A percentile compares a stretch with the other conserved stretches of the same genome.
Evolutionary conservation across 768 basidiomycete genomes (phyloP).

Genomic region (Pleurotus pulmonarius): DNA sequence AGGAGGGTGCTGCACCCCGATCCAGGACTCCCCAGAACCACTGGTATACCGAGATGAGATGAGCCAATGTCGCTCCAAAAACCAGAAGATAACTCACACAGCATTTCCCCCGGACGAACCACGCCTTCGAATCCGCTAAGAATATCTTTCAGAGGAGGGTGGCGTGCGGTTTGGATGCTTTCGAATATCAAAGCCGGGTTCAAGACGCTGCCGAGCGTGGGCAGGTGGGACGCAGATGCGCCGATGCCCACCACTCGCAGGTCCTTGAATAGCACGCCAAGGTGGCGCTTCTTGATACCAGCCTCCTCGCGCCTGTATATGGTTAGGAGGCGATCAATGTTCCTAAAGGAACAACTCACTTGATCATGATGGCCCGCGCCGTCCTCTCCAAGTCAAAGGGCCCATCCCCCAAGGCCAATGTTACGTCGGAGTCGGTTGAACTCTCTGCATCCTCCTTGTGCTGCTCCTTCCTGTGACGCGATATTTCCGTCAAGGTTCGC

Average conservation of each 20-base stretch:
- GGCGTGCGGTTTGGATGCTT: conserved; percentile 40
- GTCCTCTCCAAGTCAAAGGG: conserved; percentile 27
- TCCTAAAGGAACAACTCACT: conserved; percentile 15
- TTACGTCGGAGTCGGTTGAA: conserved; percentile 15
- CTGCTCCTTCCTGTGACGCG: conserved; percentile 4
- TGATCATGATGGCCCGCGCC: conserved; percentile 19
- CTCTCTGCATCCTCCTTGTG: background rate
- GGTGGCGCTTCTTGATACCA: conserved; percentile 46
- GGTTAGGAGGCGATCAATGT: background rate
- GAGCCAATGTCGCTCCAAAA: background rate
- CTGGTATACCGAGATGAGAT: conserved; percentile 30
- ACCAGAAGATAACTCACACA: conserved; percentile 45
- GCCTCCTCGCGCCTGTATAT: conserved; percentile 40
- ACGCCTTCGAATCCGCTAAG: conserved; percentile 62
- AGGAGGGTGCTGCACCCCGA: conserved; percentile 85
- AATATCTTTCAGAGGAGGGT: conserved; percentile 63
- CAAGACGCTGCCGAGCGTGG: conserved; percentile 60
- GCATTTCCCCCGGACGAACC: conserved; percentile 71
- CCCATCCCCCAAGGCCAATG: conserved; percentile 18
- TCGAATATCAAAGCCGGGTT: conserved; percentile 45
- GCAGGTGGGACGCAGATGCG: conserved; percentile 47
- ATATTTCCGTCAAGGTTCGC: conserved; percentile 16
- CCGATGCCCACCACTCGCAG: conserved; percentile 61
- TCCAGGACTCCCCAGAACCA: conserved; percentile 83
- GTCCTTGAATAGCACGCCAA: conserved; percentile 59